phyloP scores from a whole-genome alignment of 2,329 filamentous ascomycete genomes.

The Myriosclerotinia curreyana region DNA sequence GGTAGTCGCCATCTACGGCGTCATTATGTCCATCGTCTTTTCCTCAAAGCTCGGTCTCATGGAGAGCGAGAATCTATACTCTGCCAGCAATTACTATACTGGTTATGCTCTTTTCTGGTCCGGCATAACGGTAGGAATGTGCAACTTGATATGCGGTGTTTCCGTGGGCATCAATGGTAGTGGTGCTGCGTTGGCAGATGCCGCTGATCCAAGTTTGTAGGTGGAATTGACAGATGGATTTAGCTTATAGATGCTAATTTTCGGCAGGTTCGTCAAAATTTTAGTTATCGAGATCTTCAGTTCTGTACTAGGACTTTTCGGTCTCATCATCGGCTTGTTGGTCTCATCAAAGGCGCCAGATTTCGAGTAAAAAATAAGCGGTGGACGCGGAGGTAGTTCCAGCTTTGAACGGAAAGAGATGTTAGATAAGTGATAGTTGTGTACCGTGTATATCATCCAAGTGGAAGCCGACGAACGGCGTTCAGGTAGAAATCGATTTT shows the following conservation, averaged over 20 bases:
- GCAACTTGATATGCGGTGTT: slow-evolving; percentile 93
- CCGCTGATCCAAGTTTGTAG: slow-evolving; percentile 84
- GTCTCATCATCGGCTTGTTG: slow-evolving; percentile 89
- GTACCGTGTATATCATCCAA: slow-evolving; percentile 31
- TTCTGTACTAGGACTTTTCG: slow-evolving; percentile 93
- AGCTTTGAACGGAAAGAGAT: slow-evolving; percentile 10
- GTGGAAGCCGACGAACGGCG: slow-evolving; percentile 25
- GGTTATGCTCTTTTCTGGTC: slow-evolving; percentile 96
- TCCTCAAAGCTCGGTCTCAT: slow-evolving; percentile 78
- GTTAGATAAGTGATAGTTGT: slow-evolving; percentile 21
- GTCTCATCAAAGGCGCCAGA: slow-evolving; percentile 79
- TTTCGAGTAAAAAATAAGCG: slow-evolving; percentile 47
- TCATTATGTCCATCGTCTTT: slow-evolving; percentile 99
- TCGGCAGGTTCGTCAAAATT: slow-evolving; percentile 87
- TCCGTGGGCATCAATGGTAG: slow-evolving; percentile 98
- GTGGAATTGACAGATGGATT: slow-evolving; percentile 41
- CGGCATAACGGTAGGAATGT: slow-evolving; percentile 88
- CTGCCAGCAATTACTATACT: slow-evolving; percentile 82
- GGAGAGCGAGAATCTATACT: slow-evolving; percentile 62
- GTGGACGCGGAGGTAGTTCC: neutral
- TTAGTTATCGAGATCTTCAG: slow-evolving; percentile 99
- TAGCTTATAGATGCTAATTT: slow-evolving; percentile 25
- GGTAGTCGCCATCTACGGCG: slow-evolving; percentile 98
- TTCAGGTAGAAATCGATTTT: slow-evolving; percentile 31
- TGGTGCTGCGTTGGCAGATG: slow-evolving; percentile 92